Evolutionary conservation across 2,329 filamentous ascomycete species (phyloP).

Genomic region (Fusarium solani-melongenae): DNA sequence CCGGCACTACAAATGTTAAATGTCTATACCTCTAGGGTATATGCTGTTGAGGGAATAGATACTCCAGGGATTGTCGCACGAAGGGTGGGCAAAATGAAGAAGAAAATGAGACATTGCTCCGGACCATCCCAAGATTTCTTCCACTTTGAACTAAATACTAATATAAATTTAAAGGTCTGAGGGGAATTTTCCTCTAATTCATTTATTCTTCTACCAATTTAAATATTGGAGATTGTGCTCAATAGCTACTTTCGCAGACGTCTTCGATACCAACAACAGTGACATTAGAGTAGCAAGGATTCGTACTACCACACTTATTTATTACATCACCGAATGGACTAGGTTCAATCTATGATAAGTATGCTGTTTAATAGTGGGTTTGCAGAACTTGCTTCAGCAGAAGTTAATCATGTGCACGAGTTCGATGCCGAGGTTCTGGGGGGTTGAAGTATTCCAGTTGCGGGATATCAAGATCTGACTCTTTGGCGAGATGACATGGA

Average conservation of each 20-base stretch:
- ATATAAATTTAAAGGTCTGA: background rate
- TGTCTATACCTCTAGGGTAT: no score
- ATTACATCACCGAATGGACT: background rate
- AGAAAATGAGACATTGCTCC: background rate
- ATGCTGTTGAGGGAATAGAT: background rate
- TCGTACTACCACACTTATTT: background rate
- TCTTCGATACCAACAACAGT: no score
- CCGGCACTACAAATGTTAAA: no score
- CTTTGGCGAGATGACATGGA: background rate
- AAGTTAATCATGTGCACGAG: background rate
- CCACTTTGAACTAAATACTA: background rate
- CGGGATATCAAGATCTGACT: background rate
- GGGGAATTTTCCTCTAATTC: background rate
- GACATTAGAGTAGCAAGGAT: no score
- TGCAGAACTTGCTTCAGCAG: background rate
- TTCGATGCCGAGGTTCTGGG: background rate
- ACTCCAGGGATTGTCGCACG: background rate
- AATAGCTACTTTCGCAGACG: no score
- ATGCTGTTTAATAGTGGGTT: background rate
- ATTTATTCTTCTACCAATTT: background rate
- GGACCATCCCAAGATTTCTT: background rate
- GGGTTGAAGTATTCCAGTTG: background rate
- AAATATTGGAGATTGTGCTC: background rate
- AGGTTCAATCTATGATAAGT: background rate
- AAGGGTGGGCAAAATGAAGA: background rate